phyloP scores from a whole-genome alignment of 2,329 filamentous ascomycete species.

The Clarireedia homoeocarpa region DNA sequence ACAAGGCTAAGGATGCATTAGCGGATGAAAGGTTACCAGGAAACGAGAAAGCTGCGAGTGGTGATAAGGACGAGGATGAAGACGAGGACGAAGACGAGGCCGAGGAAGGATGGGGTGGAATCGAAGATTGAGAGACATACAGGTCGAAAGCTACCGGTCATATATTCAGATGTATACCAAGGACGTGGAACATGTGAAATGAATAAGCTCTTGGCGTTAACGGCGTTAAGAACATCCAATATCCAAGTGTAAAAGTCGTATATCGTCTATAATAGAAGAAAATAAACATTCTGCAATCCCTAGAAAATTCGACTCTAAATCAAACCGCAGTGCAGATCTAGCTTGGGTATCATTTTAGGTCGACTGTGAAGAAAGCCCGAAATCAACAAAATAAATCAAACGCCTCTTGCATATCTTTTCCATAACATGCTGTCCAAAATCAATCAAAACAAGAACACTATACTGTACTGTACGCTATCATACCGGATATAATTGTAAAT shows the following conservation, averaged over 20 bases:
- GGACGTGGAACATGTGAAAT: background rate
- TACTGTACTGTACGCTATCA: background rate
- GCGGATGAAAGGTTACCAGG: conserved; percentile 66
- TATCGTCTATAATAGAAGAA: background rate
- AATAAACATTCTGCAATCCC: background rate
- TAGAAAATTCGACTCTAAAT: background rate
- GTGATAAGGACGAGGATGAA: conserved; percentile 12
- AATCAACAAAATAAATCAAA: background rate
- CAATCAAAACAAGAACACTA: background rate
- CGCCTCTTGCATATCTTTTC: background rate
- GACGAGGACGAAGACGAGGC: conserved; percentile 39
- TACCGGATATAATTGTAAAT: background rate
- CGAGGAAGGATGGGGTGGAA: conserved; percentile 16
- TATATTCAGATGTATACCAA: background rate
- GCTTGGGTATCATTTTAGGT: background rate
- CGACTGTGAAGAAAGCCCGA: background rate
- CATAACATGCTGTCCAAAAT: background rate
- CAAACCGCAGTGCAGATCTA: background rate
- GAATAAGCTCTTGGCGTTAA: background rate
- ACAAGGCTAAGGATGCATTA: conserved; percentile 60
- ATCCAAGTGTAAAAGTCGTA: background rate
- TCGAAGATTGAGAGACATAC: conserved; percentile 26
- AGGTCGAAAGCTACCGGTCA: too few species aligned
- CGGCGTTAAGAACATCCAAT: background rate
- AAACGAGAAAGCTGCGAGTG: conserved; percentile 33